These are phyloP conservation scores for Alternaria angustiovoidea DNA, from an alignment of 2,329 filamentous ascomycete species.

Conservation along the genomic window DNA sequence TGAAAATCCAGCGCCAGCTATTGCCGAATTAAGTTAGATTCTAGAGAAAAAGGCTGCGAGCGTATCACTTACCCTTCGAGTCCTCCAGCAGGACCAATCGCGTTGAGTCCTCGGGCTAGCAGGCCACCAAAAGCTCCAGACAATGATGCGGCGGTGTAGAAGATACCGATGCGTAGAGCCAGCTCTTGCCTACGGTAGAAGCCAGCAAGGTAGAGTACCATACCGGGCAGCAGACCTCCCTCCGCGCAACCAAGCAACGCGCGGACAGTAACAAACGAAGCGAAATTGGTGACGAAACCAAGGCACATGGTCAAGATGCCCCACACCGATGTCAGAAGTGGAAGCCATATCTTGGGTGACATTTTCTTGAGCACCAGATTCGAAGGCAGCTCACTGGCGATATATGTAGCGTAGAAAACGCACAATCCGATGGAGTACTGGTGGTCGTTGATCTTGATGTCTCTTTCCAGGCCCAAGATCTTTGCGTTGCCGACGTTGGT, in stretches of 20 bases:
- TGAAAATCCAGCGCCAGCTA: constrained; percentile 69
- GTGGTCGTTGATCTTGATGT: constrained; percentile 62
- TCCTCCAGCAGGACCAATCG: constrained; percentile 64
- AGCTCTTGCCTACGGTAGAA: constrained; percentile 69
- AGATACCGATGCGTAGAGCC: constrained; percentile 70
- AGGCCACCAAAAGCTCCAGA: constrained; percentile 71
- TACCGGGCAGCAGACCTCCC: constrained; percentile 71
- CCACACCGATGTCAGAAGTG: constrained; percentile 65
- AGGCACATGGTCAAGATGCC: constrained; percentile 66
- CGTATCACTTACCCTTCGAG: constrained; percentile 51
- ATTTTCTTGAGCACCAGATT: constrained; percentile 70
- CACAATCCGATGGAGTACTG: constrained; percentile 72
- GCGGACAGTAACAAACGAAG: constrained; percentile 68
- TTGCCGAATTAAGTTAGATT: background rate
- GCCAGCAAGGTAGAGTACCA: constrained; percentile 71
- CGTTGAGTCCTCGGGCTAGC: constrained; percentile 67
- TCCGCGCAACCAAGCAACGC: constrained; percentile 70
- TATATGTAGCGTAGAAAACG: constrained; percentile 72
- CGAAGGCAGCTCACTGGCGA: constrained; percentile 69
- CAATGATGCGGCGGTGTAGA: constrained; percentile 72
- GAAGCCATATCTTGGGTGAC: constrained; percentile 68
- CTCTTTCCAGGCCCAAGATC: constrained; percentile 67
- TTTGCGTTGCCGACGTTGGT: constrained; percentile 79
- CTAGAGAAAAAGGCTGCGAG: background rate
- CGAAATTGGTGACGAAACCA: constrained; percentile 62